Base-by-base conservation (phyloP, 2,329 filamentous ascomycete genomes). In the Ophiocordyceps camponoti-saundersi region DNA sequence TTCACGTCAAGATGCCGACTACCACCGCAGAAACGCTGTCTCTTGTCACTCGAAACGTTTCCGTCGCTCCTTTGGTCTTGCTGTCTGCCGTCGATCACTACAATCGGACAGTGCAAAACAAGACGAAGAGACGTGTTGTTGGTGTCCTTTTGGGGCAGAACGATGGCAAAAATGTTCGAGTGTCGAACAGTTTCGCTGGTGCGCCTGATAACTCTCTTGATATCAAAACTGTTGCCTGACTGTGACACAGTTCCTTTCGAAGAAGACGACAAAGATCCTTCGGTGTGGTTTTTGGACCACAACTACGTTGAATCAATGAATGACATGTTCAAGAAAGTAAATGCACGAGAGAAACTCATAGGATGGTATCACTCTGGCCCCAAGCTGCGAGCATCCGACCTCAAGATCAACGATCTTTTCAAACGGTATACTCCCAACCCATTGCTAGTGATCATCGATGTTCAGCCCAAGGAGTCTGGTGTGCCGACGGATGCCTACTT, bases 241-340 rank as follows among this genome's bases (percentile, higher is more conserved):
- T 12, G 6, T 8, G 21, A 6, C 52, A 52, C 59, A 95, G 92
- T 96, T 43, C 92, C 92, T 1, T 98, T 98, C 61, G 92, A 98
- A 67, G 92, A 98, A 70, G 92, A 98, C 64, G 92, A 95, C 59
- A 95, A 94, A 69, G 89, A 98, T 63, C 90, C 90, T 3, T 93
- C 90, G 34, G 92, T 98, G 62, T 98, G 92, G 92, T 98, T 96
- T 64, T 70, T 98, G 53, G 92, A 98, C 65, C 92, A 98, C 75
- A 96, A 96, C 76, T 98, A 95, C 61, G 85, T 98, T 65, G 92
- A 98, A 68, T 86, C 83, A 57, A 98, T 98, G 92, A 94, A 92
- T 70, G 92, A 96, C 67, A 98, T 98, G 92, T 98, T 98, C 77
- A 98, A 98, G 75, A 96, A 96, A 71, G 89, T 98, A 74, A 98